Base-by-base conservation (phyloP, 768 basidiomycete genomes). In the Termitomyces sp. region DNA sequence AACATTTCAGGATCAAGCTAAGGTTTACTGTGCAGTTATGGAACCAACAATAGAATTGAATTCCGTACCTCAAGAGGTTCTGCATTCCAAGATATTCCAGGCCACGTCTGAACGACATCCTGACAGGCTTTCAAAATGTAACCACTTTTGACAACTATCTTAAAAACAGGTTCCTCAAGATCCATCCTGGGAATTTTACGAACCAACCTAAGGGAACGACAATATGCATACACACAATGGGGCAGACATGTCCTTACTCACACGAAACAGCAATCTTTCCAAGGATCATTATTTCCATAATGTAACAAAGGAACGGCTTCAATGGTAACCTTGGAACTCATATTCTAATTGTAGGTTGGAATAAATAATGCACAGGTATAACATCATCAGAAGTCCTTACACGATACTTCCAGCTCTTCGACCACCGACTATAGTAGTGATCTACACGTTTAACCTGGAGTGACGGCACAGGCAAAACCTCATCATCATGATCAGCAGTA, bases 361-460 rank as follows among this genome's bases (percentile, higher is more conserved):
- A 13, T 20, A 7, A 43, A 26, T 26, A 5, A 33, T 35, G 41
- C n/a, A 50, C 18, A 10, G 16, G 41, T 38, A 46, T 10, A 26
- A 26, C 4, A 50, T 11, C 5, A 5, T n/a, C 36, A 20, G 24
- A 10, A 22, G 38, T 4, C 54, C 70, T 24, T 65, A 80, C 80
- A 62, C 72, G 71, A 63, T 85, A 84, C 69, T 82, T 83, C 82
- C 82, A 85, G 20, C 68, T 65, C 64, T 78, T 82, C 33, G 73
- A 72, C 82, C 83, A 83, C 59, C 74, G 69, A 64, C 79, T 83
- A 66, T 79, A 84, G 62, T 82, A 84, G 61, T 80, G 73, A 64
- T 85, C 84, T 45, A 85, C 78, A 1, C 81, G 79, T 65, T 85
- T 84, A 66, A 85, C 71, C 69, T 86, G 83, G 55, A 82, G 70